Evolutionary conservation across 2,329 filamentous ascomycete genomes (phyloP), one percentile per base, ranked within the genome.

Genomic region (Cyphellophora attinorum): DNA sequence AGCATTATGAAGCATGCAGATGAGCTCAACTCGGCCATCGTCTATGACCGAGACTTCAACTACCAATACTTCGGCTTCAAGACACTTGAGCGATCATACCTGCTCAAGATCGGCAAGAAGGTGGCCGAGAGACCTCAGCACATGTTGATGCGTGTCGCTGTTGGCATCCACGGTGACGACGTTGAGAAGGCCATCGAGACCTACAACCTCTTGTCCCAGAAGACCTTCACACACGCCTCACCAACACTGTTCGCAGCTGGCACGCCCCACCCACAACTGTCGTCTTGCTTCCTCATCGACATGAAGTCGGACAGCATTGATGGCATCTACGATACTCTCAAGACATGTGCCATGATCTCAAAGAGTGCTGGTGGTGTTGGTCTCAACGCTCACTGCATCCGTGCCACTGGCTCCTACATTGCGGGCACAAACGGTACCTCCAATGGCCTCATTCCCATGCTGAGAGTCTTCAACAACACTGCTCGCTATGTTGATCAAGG

Each of bases 1-100:
- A 85, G 78, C 44, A 82, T 98, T 47, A 91, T 94, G 83, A 84
- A 82, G 55, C 86, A 98, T 64, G 86, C 85, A 53, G 91, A 94
- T 37, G 91, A 98, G 65, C 75, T 98, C 38, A 94, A 98, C 71
- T 96, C 89, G 28, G 91, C 91, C 53, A 96, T 98, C 59, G 89
- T 98, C 53, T 98, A 96, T 55, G 91, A 98, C 67, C 83, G 91
- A 51, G 91, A 98, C 60, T 98, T 98, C 75, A 95, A 96, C 75
- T 98, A 98, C 71, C 91, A 98, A 69, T 98, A 93, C 69, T 98
- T 98, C 55, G 91, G 91, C 46, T 98, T 98, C 79, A 98, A 98
- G 76, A 98, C 91, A 5, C 71, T 98, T 25, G 91, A 98, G 71
- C 81, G 91, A 41, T 98, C 91, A 55, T 98, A 98, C 57, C 80